Evolutionary conservation across 2,329 filamentous ascomycete species (phyloP).

Genomic region (Stemphylium beticola): DNA sequence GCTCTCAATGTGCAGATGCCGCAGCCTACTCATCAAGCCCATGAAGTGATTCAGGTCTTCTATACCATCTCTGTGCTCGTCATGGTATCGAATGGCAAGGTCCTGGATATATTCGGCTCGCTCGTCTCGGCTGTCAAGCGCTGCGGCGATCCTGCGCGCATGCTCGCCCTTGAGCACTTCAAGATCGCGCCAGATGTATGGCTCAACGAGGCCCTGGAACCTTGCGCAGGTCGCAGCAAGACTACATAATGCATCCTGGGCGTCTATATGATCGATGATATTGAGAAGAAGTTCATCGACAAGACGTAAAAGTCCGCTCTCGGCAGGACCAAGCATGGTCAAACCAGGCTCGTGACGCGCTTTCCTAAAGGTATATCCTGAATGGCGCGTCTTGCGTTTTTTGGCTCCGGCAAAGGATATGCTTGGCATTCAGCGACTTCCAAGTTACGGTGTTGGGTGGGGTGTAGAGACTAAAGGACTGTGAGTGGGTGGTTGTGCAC

Average conservation of each 20-base stretch:
- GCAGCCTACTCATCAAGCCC: slow-evolving; percentile 34
- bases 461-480: background rate
- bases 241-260: slow-evolving; percentile 27
- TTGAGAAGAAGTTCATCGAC: slow-evolving; percentile 45
- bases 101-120: slow-evolving; percentile 35
- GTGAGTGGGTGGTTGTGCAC: background rate
- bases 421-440: slow-evolving; percentile 28
- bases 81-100: slow-evolving; percentile 39
- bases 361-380: slow-evolving; percentile 31
- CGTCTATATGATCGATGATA: slow-evolving; percentile 42
- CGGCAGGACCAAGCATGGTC: slow-evolving; percentile 20
- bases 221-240: slow-evolving; percentile 41
- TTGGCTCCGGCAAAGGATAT: slow-evolving; percentile 30
- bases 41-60: slow-evolving; percentile 39
- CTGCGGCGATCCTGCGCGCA: slow-evolving; percentile 29
- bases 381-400: slow-evolving; percentile 38
- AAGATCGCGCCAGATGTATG: slow-evolving; percentile 43
- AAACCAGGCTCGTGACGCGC: slow-evolving; percentile 21
- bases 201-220: slow-evolving; percentile 41
- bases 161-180: slow-evolving; percentile 35
- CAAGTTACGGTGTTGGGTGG: background rate
- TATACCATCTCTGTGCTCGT: slow-evolving; percentile 33
- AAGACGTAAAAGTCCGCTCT: slow-evolving; percentile 32
- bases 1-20: slow-evolving; percentile 41
- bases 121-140: slow-evolving; percentile 31